Base-by-base conservation (phyloP, 2,329 filamentous ascomycete species). In the Decorospora gaudefroyi region DNA sequence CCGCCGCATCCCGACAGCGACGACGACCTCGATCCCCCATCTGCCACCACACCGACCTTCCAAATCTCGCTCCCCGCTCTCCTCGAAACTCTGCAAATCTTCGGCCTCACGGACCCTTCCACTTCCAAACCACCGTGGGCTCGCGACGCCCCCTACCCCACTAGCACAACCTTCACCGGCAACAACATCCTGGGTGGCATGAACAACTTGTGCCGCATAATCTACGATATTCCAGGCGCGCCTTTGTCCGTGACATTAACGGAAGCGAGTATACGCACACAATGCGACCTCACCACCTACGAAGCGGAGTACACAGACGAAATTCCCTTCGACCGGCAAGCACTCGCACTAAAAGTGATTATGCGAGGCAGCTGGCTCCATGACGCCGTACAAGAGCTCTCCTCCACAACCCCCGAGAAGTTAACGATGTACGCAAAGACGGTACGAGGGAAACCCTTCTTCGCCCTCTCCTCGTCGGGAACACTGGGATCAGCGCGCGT, bases 31-130 rank as follows among this genome's bases (percentile, higher is more conserved):
- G 70, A 77, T 16, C 59, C 72, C 5, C 13, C 35, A 25, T 25
- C 28, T 8, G 49, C 67, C 6, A 50, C 67, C 12, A 78, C 82
- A 19, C 85, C 88, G 6, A 82, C 80, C 37, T 99, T 99, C 66
- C 86, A 95, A 65, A 86, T 97, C 53, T 93, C 90, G 2, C 81
- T 99, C 6, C 79, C 86, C 4, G 88, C 92, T 12, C 80, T 99
- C 3, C 82, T 99, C 39, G 93, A 97, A 73, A 95, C 92, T 0
- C 79, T 99, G 6, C 92, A 96, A 64, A 97, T 99, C 35, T 95
- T 99, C 63, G 90, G 90, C 35, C 82, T 91, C 34, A 74, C 72
- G 15, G 74, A 76, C 46, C 72, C 74, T 8, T 60, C 55, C 42
- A 71, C 56, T 49, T 62, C 43, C 44, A 70, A 54, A 55, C 67